Evolutionary conservation across 2,329 filamentous ascomycete species (phyloP).

Genomic region (Pestalotiopsis fici): DNA sequence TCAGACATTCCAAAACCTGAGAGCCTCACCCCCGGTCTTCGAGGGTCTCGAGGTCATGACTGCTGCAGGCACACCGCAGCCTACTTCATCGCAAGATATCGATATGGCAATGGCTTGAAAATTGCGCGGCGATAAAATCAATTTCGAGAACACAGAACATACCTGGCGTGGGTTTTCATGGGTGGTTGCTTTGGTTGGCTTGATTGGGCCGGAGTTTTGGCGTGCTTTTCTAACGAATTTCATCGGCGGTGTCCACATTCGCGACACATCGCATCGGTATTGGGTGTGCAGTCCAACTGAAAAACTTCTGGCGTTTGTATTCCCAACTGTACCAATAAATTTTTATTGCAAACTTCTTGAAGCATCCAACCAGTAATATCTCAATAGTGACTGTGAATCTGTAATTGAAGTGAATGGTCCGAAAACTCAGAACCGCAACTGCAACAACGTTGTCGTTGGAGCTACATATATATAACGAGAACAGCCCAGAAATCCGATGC

Average conservation of each 20-base stretch:
- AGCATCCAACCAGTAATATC: neutral
- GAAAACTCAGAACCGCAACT: no score
- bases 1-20: conserved; percentile 58
- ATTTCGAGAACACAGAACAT: conserved; percentile 4
- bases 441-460: no score
- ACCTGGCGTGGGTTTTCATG: conserved; percentile 5
- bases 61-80: conserved; percentile 46
- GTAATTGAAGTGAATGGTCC: neutral
- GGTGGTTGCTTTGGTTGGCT: conserved; percentile 5
- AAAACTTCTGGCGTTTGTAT: conserved; percentile 3
- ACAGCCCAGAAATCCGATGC: no score
- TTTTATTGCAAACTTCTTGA: neutral
- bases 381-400: neutral
- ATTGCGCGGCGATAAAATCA: neutral
- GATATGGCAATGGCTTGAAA: conserved; percentile 45
- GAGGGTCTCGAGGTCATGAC: conserved; percentile 53
- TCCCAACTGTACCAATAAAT: conserved; percentile 11
- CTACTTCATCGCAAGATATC: conserved; percentile 27
- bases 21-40: conserved; percentile 56
- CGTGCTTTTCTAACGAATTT: conserved; percentile 5
- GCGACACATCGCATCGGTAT: neutral
- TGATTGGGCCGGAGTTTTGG: conserved; percentile 13
- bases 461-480: no score
- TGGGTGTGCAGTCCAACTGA: neutral
- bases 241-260: conserved; percentile 1